Conservation (phyloP, 108 stramenopile genomes). For the Skeletonema costatum region DNA sequence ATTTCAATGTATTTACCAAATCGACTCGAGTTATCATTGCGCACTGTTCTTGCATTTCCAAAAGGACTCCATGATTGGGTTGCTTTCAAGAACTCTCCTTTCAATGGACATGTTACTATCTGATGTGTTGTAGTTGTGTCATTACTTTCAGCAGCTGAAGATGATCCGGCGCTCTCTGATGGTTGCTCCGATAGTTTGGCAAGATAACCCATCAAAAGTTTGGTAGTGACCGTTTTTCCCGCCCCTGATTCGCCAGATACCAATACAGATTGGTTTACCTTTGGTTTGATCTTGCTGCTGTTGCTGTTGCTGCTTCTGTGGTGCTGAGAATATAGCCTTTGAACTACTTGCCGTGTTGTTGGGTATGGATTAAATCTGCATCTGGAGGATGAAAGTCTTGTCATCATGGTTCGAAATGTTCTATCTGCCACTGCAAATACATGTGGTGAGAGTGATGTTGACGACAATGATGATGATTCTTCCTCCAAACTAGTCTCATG, state of each 20-base stretch:
- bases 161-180: conserved; percentile 3
- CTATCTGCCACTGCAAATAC: conserved; percentile 82
- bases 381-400: conserved; percentile 14
- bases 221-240: conserved; percentile 72
- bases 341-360: neutral
- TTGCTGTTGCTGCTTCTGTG: neutral
- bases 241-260: conserved; percentile 69
- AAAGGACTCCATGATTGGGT: conserved; percentile 93
- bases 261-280: conserved; percentile 56
- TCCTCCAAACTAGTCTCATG: conserved; percentile 6
- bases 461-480: neutral
- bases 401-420: conserved; percentile 77
- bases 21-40: conserved; percentile 89
- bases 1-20: conserved; percentile 84
- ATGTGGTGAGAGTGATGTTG: conserved; percentile 62
- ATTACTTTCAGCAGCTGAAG: neutral
- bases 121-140: neutral
- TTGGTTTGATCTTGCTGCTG: neutral
- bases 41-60: conserved; percentile 91
- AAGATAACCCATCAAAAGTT: conserved; percentile 77
- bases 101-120: conserved; percentile 54
- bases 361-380: neutral
- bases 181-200: conserved; percentile 51
- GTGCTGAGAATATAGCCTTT: neutral
- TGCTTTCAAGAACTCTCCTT: conserved; percentile 80